Evolutionary conservation across 768 basidiomycete genomes (phyloP).

Genomic region (Coprinellus micaceus): DNA sequence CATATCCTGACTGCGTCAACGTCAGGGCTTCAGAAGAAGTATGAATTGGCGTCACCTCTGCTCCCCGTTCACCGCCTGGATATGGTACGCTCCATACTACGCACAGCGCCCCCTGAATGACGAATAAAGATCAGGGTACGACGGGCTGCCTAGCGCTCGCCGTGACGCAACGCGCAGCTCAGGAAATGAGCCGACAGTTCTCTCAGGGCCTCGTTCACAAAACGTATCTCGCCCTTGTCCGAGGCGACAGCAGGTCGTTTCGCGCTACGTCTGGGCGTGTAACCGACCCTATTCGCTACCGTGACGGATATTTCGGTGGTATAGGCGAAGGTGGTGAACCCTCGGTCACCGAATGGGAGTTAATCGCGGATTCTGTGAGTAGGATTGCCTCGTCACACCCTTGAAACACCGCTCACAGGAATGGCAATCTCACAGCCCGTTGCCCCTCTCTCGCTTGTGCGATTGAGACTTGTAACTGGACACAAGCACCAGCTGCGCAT

Average conservation of each 20-base stretch:
- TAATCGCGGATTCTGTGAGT: slow-evolving; percentile 57
- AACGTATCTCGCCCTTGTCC: slow-evolving; percentile 62
- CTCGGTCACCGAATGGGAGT: slow-evolving; percentile 55
- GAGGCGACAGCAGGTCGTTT: slow-evolving; percentile 49
- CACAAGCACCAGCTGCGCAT: slow-evolving; percentile 71
- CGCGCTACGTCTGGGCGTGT: slow-evolving; percentile 37
- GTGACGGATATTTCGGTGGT: slow-evolving; percentile 42
- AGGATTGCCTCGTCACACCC: neutral
- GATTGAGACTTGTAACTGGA: slow-evolving; percentile 55
- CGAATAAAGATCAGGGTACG: slow-evolving; percentile 39
- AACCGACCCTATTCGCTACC: slow-evolving; percentile 35
- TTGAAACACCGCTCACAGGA: neutral
- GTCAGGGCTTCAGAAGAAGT: slow-evolving; percentile 21
- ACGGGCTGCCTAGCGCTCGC: slow-evolving; percentile 63
- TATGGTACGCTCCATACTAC: slow-evolving; percentile 38
- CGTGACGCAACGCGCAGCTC: slow-evolving; percentile 38
- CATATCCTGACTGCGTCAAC: neutral
- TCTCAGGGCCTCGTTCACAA: slow-evolving; percentile 44
- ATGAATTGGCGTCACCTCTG: slow-evolving; percentile 27
- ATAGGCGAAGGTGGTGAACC: slow-evolving; percentile 31
- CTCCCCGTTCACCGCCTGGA: slow-evolving; percentile 63
- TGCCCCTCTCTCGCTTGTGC: slow-evolving; percentile 54
- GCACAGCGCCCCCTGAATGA: neutral
- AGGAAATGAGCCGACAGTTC: slow-evolving; percentile 56
- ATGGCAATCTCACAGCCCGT: slow-evolving; percentile 26